Conservation (phyloP, 2,329 filamentous ascomycete species). For the Beauveria bassiana region DNA sequence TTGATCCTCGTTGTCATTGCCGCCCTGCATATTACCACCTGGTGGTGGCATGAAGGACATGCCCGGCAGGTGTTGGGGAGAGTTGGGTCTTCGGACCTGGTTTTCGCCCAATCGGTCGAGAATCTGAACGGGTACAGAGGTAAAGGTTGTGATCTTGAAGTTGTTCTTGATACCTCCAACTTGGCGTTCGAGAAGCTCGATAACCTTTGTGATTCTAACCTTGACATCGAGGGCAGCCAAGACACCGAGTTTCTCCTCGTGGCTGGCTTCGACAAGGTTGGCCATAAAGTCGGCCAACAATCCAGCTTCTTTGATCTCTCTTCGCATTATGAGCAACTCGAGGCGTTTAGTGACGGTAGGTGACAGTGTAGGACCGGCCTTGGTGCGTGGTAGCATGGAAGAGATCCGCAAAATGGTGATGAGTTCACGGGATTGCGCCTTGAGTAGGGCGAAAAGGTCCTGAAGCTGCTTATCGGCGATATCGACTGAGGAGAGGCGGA, state of each 20-base stretch:
- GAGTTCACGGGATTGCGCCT: slow-evolving; percentile 77
- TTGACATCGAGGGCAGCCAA: slow-evolving; percentile 74
- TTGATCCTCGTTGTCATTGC: slow-evolving; percentile 58
- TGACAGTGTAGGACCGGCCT: slow-evolving; percentile 58
- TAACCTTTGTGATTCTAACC: slow-evolving; percentile 69
- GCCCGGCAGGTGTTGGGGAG: slow-evolving; percentile 31
- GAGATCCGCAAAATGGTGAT: slow-evolving; percentile 78
- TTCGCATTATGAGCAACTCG: slow-evolving; percentile 78
- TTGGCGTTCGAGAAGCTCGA: slow-evolving; percentile 76
- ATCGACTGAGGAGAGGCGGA: slow-evolving; percentile 19
- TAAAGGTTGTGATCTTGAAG: slow-evolving; percentile 75
- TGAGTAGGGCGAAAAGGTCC: slow-evolving; percentile 70
- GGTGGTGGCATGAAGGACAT: slow-evolving; percentile 28
- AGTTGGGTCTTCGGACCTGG: slow-evolving; percentile 26
- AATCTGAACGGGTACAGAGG: slow-evolving; percentile 56
- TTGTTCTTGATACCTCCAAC: slow-evolving; percentile 78
- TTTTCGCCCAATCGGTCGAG: slow-evolving; percentile 44
- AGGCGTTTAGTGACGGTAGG: slow-evolving; percentile 80
- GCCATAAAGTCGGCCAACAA: slow-evolving; percentile 93
- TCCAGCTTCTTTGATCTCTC: slow-evolving; percentile 75
- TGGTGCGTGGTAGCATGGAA: slow-evolving; percentile 68
- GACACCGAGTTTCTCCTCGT: slow-evolving; percentile 86
- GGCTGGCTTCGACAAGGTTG: slow-evolving; percentile 77
- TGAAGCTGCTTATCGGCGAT: slow-evolving; percentile 52
- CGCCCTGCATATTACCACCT: slow-evolving; percentile 30